These are phyloP conservation scores for Fusarium fracticaudum DNA, from an alignment of 2,329 filamentous ascomycete species.

Conservation along the genomic window DNA sequence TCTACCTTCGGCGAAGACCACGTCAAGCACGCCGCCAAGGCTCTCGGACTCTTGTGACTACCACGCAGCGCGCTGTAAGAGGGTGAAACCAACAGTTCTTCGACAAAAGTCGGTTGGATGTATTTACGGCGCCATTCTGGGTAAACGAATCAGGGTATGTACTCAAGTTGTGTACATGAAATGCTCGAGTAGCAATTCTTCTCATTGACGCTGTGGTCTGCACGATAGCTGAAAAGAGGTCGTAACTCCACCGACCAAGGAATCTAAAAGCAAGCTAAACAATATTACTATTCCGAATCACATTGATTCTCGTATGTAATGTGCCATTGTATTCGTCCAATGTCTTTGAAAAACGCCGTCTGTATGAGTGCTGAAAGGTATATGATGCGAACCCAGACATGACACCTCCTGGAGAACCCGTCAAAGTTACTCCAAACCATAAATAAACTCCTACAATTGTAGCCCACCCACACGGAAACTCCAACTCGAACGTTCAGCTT, in stretches of 20 bases:
- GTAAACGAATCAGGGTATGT: background rate
- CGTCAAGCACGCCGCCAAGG: slow-evolving; percentile 89
- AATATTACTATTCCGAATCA: slow-evolving; percentile 11
- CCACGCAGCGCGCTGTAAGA: slow-evolving; percentile 35
- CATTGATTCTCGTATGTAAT: background rate
- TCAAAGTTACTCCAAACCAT: slow-evolving; percentile 20
- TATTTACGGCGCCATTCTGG: slow-evolving; percentile 18
- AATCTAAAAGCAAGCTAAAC: slow-evolving; percentile 32
- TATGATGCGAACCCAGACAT: slow-evolving; percentile 31
- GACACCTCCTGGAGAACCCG: slow-evolving; percentile 31
- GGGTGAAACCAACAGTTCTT: slow-evolving; percentile 24
- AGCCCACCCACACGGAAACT: background rate
- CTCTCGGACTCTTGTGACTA: slow-evolving; percentile 61
- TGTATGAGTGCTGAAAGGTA: slow-evolving; percentile 31
- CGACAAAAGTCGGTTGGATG: slow-evolving; percentile 11
- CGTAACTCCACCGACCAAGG: background rate
- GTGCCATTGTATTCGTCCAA: background rate
- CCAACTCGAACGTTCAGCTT: slow-evolving; percentile 52
- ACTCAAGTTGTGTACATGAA: background rate
- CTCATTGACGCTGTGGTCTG: slow-evolving; percentile 7
- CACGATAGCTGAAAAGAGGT: slow-evolving; percentile 1
- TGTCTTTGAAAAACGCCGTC: slow-evolving; percentile 40
- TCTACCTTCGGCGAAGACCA: slow-evolving; percentile 90
- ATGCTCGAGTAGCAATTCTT: slow-evolving; percentile 4
- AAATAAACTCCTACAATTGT: slow-evolving; percentile 7